Conservation (phyloP, 2,329 filamentous ascomycete species). For the Alternaria brassicae region DNA sequence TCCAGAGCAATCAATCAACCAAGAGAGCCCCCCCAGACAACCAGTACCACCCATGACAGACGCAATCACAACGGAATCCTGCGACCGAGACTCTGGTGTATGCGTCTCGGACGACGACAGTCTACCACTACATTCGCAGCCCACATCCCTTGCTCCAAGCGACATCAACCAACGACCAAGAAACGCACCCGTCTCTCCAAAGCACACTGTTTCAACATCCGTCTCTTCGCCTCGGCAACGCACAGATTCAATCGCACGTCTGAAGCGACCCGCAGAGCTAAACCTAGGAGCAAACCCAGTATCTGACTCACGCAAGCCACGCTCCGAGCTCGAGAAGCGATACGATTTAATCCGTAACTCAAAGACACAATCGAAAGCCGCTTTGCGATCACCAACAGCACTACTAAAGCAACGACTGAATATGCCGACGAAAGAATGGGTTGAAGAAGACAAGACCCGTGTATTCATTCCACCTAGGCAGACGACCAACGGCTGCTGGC, state of each 20-base stretch:
- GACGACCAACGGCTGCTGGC: slow-evolving; percentile 38
- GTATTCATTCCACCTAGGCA: slow-evolving; percentile 38
- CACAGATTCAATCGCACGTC: slow-evolving; percentile 19
- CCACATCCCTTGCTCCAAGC: slow-evolving; percentile 19
- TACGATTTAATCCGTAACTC: slow-evolving; percentile 44
- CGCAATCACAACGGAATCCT: background rate
- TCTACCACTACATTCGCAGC: slow-evolving; percentile 9
- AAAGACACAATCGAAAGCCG: slow-evolving; percentile 36
- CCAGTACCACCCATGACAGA: background rate
- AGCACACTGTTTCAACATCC: slow-evolving; percentile 9
- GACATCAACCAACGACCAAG: slow-evolving; percentile 18
- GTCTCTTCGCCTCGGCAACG: slow-evolving; percentile 19
- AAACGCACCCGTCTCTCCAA: slow-evolving; percentile 20
- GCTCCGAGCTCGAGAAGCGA: slow-evolving; percentile 43
- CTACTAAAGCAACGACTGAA: slow-evolving; percentile 41
- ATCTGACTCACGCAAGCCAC: slow-evolving; percentile 24
- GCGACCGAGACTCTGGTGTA: slow-evolving; percentile 36
- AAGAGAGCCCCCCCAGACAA: background rate
- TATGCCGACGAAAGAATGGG: slow-evolving; percentile 24
- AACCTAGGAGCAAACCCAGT: slow-evolving; percentile 30
- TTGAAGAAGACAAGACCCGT: slow-evolving; percentile 31
- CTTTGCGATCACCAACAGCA: slow-evolving; percentile 43
- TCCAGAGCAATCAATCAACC: background rate
- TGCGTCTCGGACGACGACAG: slow-evolving; percentile 31
- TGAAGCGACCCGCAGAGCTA: slow-evolving; percentile 40